Evolutionary conservation across 768 basidiomycete genomes (phyloP).

Genomic region (Tricholoma hemisulphureum): DNA sequence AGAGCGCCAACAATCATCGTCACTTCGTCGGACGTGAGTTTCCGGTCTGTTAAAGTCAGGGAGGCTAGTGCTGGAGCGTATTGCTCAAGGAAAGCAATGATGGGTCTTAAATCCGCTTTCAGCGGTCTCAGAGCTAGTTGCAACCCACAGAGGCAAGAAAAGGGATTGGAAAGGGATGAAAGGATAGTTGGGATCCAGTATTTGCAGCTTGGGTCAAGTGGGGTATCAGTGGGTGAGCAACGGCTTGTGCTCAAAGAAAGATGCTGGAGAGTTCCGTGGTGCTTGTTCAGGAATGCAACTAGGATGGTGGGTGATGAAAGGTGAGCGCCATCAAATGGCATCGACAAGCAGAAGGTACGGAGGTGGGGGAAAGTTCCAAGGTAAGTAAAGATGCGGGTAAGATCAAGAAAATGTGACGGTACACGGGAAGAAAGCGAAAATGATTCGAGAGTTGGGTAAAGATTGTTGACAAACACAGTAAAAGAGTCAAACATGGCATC

Average conservation of each 20-base stretch:
- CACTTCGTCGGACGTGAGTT: constrained; percentile 31
- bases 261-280: constrained; percentile 33
- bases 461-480: constrained; percentile 44
- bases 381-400: constrained; percentile 35
- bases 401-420: constrained; percentile 38
- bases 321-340: constrained; percentile 46
- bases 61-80: constrained; percentile 30
- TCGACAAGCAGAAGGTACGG: constrained; percentile 36
- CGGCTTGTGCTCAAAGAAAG: constrained; percentile 36
- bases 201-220: constrained; percentile 27
- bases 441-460: constrained; percentile 36
- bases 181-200: constrained; percentile 45
- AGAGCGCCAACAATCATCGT: constrained; percentile 26
- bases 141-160: constrained; percentile 32
- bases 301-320: constrained; percentile 34
- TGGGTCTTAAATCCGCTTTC: constrained; percentile 25
- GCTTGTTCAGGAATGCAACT: constrained; percentile 35
- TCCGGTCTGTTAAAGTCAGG: constrained; percentile 38
- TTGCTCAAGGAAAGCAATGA: constrained; percentile 29
- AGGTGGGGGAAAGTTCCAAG: constrained; percentile 42
- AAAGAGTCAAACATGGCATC: constrained; percentile 38
- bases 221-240: constrained; percentile 18
- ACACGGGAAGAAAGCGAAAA: constrained; percentile 36
- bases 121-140: constrained; percentile 41
- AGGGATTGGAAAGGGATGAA: constrained; percentile 24